Evolutionary conservation across 2,329 filamentous ascomycete genomes (phyloP).

Genomic region (Diaporthe ilicicola): DNA sequence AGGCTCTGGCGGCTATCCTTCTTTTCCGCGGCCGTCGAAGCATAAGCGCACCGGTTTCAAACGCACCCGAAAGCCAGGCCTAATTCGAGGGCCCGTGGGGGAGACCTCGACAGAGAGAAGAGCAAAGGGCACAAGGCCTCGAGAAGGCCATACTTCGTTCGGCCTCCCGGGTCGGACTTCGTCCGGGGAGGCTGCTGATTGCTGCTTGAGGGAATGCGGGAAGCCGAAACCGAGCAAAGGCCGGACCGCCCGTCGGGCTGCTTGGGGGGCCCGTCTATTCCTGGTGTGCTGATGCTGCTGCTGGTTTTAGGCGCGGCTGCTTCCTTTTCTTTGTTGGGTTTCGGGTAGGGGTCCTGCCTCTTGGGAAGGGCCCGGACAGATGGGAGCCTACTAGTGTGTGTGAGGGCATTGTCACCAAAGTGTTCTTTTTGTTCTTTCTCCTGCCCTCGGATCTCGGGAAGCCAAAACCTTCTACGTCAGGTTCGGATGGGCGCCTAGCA

Average conservation of each 20-base stretch:
- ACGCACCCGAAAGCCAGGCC: not conserved
- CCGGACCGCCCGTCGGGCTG: not conserved
- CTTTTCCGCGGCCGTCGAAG: not conserved
- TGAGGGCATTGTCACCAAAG: constrained; percentile 10
- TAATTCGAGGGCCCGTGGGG: not conserved
- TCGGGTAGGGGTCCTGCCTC: constrained; percentile 1
- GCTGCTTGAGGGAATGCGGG: not conserved
- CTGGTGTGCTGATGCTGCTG: not conserved
- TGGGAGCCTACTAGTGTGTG: not conserved
- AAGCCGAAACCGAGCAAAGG: constrained; percentile 1
- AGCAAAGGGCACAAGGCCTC: not conserved
- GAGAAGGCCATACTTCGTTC: too few relatives aligned
- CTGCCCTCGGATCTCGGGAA: constrained; percentile 6
- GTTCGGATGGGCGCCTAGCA: constrained; percentile 5
- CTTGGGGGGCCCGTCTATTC: not conserved
- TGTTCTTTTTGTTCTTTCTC: not conserved
- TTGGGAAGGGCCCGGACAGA: not conserved
- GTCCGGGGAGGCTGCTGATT: not conserved
- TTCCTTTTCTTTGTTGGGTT: not conserved
- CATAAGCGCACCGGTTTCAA: constrained; percentile 1
- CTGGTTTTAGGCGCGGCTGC: constrained; percentile 9
- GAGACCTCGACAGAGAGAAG: not conserved
- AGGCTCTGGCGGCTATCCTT: not conserved
- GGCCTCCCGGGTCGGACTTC: not conserved
- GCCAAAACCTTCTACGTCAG: not conserved